Percentiles rank a stretch among this genome's conserved stretches.
phyloP scores from a whole-genome alignment of 352 stramenopile genomes.

The Phytophthora aleatoria region DNA sequence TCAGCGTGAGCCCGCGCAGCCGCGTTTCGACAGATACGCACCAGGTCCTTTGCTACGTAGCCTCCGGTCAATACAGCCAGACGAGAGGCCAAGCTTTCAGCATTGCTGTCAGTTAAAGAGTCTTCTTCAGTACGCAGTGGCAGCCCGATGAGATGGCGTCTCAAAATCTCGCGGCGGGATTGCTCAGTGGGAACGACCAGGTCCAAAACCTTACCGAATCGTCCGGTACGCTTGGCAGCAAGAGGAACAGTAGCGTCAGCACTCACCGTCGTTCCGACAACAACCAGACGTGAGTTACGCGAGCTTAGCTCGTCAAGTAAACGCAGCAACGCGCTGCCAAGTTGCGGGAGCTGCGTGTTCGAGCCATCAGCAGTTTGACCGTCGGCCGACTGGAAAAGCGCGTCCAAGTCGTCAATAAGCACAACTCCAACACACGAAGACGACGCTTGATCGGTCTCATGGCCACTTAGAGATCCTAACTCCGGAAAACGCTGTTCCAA shows the following conservation, averaged over 20 bases:
- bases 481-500: slow-evolving; percentile 39
- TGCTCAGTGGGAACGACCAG: slow-evolving; percentile 69
- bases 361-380: slow-evolving; percentile 40
- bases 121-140: slow-evolving; percentile 23
- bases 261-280: slow-evolving; percentile 55
- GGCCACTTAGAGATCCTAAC: slow-evolving; percentile 13
- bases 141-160: slow-evolving; percentile 41
- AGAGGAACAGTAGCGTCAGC: slow-evolving; percentile 44
- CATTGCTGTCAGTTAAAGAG: not conserved
- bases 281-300: slow-evolving; percentile 36
- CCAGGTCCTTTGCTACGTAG: slow-evolving; percentile 80
- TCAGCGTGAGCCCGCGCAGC: slow-evolving; percentile 41
- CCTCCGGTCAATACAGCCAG: slow-evolving; percentile 66
- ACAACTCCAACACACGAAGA: slow-evolving; percentile 43
- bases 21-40: slow-evolving; percentile 71
- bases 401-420: slow-evolving; percentile 74
- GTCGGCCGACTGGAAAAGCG: slow-evolving; percentile 57
- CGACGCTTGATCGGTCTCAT: not conserved
- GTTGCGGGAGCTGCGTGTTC: slow-evolving; percentile 40
- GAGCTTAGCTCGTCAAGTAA: slow-evolving; percentile 57
- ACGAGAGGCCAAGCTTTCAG: slow-evolving; percentile 35
- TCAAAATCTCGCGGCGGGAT: slow-evolving; percentile 56
- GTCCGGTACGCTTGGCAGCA: slow-evolving; percentile 48
- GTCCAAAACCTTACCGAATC: slow-evolving; percentile 67
- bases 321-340: slow-evolving; percentile 68